Base-by-base conservation (phyloP, 164 flowering plant species). In the Vitis labrusca region DNA sequence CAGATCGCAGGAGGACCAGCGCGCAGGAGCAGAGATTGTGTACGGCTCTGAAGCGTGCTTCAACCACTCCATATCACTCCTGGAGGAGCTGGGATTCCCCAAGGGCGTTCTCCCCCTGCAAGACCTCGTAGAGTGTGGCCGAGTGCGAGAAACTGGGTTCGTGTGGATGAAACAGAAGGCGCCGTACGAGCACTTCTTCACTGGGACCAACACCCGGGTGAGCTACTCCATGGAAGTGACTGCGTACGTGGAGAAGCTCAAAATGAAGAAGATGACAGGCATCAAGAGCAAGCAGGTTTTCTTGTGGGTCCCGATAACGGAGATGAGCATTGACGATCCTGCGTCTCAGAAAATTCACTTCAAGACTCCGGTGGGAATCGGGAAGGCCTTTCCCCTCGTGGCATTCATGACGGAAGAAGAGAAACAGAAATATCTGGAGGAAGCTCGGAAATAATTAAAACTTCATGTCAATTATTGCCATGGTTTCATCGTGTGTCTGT, bases 111-210 rank as follows among this genome's bases (percentile, higher is more conserved):
- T 94, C 10, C 95, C 97, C 0, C 66, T 91, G 62, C 56, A 81
- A 68, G 90, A 91, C 59, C 86, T 94, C 0, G 93, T 63, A 44
- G 97, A 94, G 76, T 94, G 97, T 32, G 98, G 98, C 23, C 65
- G 86, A 59, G 92, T 89, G 0, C 64, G 74, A 9, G 89, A 84
- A 57, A 92, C 97, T 0, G 98, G 98, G 52, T 94, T 91, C 57
- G 90, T 92, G 19, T 92, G 97, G 98, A 94, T 94, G 98, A 92
- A 86, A 57, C 90, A 78, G 63, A 89, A 82, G 80, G 81, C 79
- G 0, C 94, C 97, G 0, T 86, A 72, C 17, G 89, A 92, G 78
- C 97, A 94, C 66, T 89, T 81, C 76, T 94, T 94, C 62, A 73
- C 3, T 0, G 80, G 65, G 50, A 82, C 86, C 0, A 86, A 85